phyloP scores from a whole-genome alignment of 345 rosid species.

The Gossypium ekmanianum region DNA sequence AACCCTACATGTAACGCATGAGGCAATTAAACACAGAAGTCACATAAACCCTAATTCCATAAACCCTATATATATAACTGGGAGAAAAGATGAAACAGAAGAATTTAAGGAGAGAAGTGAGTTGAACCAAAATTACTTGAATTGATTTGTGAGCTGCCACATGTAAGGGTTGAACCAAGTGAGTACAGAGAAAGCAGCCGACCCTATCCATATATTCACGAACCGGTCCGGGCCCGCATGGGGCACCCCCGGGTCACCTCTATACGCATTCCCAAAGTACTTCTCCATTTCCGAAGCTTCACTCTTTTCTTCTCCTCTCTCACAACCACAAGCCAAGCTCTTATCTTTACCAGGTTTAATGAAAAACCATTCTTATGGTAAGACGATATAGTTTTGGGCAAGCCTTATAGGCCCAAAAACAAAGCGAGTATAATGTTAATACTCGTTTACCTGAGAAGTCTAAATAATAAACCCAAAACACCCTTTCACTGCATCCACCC shows the following conservation, averaged over 20 bases:
- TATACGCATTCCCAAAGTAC: constrained; percentile 83
- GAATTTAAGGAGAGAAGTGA: not conserved
- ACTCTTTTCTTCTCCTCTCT: not conserved
- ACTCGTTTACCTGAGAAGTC: not conserved
- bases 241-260: constrained; percentile 95
- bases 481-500: not conserved
- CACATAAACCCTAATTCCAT: not conserved
- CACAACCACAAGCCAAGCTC: not conserved
- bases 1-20: not conserved
- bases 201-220: constrained; percentile 79
- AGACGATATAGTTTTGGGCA: not conserved
- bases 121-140: constrained; percentile 42
- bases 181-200: constrained; percentile 61
- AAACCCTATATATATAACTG: not conserved
- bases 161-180: constrained; percentile 71
- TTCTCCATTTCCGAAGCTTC: constrained; percentile 57
- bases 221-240: constrained; percentile 71
- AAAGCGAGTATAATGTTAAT: not conserved
- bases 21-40: not conserved
- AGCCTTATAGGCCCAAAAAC: not conserved
- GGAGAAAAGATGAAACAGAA: not conserved
- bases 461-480: constrained; percentile 23
- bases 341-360: not conserved
- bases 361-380: not conserved
- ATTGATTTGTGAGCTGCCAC: constrained; percentile 74